Conservation (phyloP, 2,329 filamentous ascomycete genomes). For the Fusarium tuaranense region DNA sequence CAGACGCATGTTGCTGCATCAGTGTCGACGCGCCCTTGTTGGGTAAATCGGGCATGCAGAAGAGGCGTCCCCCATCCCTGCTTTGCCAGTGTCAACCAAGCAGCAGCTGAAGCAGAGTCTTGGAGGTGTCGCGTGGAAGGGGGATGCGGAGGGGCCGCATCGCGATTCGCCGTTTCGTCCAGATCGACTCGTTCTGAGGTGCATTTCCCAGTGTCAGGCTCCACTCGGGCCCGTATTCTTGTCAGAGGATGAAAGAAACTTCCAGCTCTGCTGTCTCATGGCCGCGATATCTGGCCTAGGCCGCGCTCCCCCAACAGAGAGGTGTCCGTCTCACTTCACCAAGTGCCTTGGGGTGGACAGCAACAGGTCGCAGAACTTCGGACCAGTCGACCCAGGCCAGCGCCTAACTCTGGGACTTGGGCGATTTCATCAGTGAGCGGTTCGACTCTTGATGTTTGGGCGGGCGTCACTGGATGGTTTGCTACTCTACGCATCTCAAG, state of each 20-base stretch:
- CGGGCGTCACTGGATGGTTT: slow-evolving; percentile 25
- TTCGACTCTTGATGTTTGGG: slow-evolving; percentile 23
- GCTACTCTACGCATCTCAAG: slow-evolving; percentile 30
- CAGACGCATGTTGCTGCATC: slow-evolving; percentile 4
- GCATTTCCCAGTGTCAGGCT: slow-evolving; percentile 19
- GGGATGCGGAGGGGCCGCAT: slow-evolving; percentile 11
- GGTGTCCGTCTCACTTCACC: slow-evolving; percentile 30
- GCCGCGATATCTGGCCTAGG: slow-evolving; percentile 37
- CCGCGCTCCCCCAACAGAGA: slow-evolving; percentile 21
- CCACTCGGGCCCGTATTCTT: slow-evolving; percentile 16
- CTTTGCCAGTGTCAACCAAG: slow-evolving; percentile 12
- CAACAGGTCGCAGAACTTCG: slow-evolving; percentile 30
- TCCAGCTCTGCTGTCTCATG: slow-evolving; percentile 42
- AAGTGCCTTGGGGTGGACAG: slow-evolving; percentile 12
- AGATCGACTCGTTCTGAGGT: slow-evolving; percentile 28
- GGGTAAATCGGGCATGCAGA: slow-evolving; percentile 16
- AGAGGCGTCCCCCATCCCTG: slow-evolving; percentile 20
- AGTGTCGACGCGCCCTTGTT: slow-evolving; percentile 23
- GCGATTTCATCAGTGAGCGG: slow-evolving; percentile 36
- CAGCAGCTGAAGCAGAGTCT: slow-evolving; percentile 23
- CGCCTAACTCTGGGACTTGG: slow-evolving; percentile 35
- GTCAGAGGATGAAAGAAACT: slow-evolving; percentile 14
- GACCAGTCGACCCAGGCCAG: slow-evolving; percentile 37
- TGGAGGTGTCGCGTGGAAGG: slow-evolving; percentile 17
- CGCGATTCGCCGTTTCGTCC: slow-evolving; percentile 24